Evolutionary conservation across 257 asterid genomes (phyloP), one percentile per base, ranked within the genome.

Genomic region (Primulina eburnea): DNA sequence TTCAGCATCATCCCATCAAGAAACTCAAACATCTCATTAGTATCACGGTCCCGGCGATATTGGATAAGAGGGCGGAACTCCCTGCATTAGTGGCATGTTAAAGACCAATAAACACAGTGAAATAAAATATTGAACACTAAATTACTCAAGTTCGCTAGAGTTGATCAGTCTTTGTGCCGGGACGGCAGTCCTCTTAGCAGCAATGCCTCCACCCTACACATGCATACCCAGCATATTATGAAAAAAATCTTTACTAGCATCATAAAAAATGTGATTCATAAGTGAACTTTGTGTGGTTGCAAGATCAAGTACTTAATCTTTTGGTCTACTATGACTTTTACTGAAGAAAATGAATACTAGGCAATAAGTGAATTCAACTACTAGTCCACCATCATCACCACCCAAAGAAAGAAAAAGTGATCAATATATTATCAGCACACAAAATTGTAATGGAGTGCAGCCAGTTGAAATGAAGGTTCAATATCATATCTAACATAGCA

Each of bases 1-100:
- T 88, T 94, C 82, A 94, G 83, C 95, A 91, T 80, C 95, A 89
- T 91, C 74, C 97, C 97, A 71, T 91, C 97, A 65, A 91, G 96
- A 77, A 85, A 64, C 76, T 94, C 96, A 80, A 85, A 81, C 74
- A 76, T 71, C 76, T 65, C 71, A 75, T 84, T 85, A 14, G 90
- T 86, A 55, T 91, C 99, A 65, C 96, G 98, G 76, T 94, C 99
- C 62, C 92, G 86, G 33, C 97, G 90, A 73, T 16, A n/a, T 63
- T 88, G 95, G 75, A 94, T 91, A 77, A 91, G 88, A 71, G 99
- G 96, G 57, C 93, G 97, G 73, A 89, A 91, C 86, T 91, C 96
- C 73, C 99, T 94, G 74, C 65, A 81, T 38, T 56, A 71, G 59
- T 6, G 71, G 53, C 33, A 73, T 47, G 24, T 68, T 62, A 24